Conservation (phyloP, 176 grass and related monocot species). For the Triticum timopheevii region DNA sequence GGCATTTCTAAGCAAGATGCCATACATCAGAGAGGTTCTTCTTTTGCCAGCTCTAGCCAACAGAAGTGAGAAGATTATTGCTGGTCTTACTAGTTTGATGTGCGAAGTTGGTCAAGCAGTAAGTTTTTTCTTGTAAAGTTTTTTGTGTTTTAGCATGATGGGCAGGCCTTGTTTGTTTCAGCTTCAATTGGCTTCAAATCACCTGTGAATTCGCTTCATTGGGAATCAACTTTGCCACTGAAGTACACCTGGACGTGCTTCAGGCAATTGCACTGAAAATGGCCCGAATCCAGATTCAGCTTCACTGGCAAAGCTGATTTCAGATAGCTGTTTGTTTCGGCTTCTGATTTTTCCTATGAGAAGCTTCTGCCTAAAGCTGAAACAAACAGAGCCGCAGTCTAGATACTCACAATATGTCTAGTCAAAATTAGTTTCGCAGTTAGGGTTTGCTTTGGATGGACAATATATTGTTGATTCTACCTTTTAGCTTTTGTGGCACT, state of each 20-base stretch:
- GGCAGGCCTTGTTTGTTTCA: no score
- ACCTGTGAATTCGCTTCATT: no score
- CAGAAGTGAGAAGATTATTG: constrained; percentile 73
- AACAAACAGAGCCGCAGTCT: not conserved
- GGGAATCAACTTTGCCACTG: no score
- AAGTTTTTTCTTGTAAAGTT: constrained; percentile 42
- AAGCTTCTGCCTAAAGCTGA: no score
- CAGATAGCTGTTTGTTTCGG: no score
- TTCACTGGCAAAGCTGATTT: no score
- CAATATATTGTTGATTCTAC: not conserved
- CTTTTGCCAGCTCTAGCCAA: constrained; percentile 77
- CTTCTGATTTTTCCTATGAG: no score
- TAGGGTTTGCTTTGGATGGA: not conserved
- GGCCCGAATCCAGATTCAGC: no score
- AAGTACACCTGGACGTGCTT: no score
- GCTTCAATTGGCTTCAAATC: no score
- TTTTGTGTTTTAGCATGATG: constrained; percentile 25
- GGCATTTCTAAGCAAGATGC: constrained; percentile 77
- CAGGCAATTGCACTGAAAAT: no score
- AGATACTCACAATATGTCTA: constrained; percentile 11
- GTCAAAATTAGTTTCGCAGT: constrained; percentile 1
- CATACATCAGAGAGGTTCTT: constrained; percentile 85
- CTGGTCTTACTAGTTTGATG: constrained; percentile 82
- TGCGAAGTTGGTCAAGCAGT: constrained; percentile 93
- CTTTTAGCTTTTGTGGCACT: no score